phyloP scores from a whole-genome alignment of 352 stramenopile species.

The Pythium folliculosum region DNA sequence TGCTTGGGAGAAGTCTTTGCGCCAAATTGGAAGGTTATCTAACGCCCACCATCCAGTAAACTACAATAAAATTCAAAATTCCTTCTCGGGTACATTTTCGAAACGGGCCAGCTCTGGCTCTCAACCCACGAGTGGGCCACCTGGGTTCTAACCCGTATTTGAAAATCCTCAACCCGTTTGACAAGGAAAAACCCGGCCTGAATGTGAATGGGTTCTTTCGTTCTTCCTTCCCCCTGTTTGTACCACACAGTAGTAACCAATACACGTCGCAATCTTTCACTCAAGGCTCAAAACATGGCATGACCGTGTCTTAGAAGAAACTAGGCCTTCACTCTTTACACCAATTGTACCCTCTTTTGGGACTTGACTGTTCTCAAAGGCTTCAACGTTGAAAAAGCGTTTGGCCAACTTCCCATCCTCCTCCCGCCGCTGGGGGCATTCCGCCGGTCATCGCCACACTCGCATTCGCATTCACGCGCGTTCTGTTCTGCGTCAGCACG shows the following conservation, averaged over 20 bases:
- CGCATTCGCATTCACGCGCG: constrained; percentile 27
- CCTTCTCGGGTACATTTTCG: constrained; percentile 18
- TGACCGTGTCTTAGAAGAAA: too few species aligned
- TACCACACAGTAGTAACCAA: not conserved
- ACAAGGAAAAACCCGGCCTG: constrained; percentile 19
- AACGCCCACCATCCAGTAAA: constrained; percentile 20
- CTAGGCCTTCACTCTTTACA: not conserved
- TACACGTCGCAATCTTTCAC: not conserved
- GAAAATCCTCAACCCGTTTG: constrained; percentile 5
- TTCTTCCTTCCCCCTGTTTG: constrained; percentile 3
- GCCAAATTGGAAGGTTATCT: constrained; percentile 14
- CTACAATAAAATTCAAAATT: constrained; percentile 25
- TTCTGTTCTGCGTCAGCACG: constrained; percentile 16
- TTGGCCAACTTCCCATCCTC: constrained; percentile 2
- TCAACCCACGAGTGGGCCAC: constrained; percentile 18
- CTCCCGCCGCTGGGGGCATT: not conserved
- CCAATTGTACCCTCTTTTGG: not conserved
- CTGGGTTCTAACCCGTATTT: constrained; percentile 7
- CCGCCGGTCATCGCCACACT: constrained; percentile 7
- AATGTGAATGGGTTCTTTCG: constrained; percentile 34
- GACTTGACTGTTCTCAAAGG: not conserved
- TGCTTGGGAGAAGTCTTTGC: constrained; percentile 16
- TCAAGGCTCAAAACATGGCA: not conserved
- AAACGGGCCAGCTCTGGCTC: constrained; percentile 19
- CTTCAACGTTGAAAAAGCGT: constrained; percentile 3